phyloP scores from a whole-genome alignment of 176 grass and related monocot species.

The Panicum miliaceum region DNA sequence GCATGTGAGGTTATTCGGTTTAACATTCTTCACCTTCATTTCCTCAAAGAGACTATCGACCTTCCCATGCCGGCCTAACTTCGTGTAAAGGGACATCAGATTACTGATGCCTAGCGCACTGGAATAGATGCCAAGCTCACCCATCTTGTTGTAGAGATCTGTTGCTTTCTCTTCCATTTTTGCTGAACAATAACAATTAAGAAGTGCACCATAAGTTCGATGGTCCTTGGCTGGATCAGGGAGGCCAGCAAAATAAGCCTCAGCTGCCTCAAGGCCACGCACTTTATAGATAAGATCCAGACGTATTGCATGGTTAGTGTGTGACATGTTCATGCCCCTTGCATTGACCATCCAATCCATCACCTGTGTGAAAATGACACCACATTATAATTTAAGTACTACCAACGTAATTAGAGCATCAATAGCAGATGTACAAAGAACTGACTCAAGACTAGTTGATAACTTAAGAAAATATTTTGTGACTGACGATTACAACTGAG shows the following conservation, averaged over 20 bases:
- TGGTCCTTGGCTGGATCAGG: slow-evolving; percentile 59
- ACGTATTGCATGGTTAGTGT: slow-evolving; percentile 67
- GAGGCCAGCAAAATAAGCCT: slow-evolving; percentile 67
- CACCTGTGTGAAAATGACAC: slow-evolving; percentile 40
- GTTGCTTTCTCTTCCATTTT: slow-evolving; percentile 64
- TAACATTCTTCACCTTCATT: slow-evolving; percentile 76
- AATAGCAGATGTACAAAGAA: slow-evolving; percentile 35
- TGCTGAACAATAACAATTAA: slow-evolving; percentile 59
- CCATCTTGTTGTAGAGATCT: slow-evolving; percentile 64
- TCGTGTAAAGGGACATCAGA: slow-evolving; percentile 72
- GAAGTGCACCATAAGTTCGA: slow-evolving; percentile 66
- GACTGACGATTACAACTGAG: not conserved
- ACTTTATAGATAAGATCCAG: slow-evolving; percentile 71
- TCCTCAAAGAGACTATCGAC: slow-evolving; percentile 51
- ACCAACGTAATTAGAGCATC: slow-evolving; percentile 19
- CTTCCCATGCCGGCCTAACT: slow-evolving; percentile 61
- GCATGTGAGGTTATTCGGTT: slow-evolving; percentile 60
- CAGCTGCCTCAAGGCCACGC: slow-evolving; percentile 60
- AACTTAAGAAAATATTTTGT: slow-evolving; percentile 17
- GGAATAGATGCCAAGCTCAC: slow-evolving; percentile 42
- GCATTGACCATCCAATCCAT: slow-evolving; percentile 77
- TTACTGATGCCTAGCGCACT: slow-evolving; percentile 55
- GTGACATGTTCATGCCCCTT: slow-evolving; percentile 64
- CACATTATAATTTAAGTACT: slow-evolving; percentile 20
- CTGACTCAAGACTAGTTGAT: slow-evolving; percentile 13